A percentile compares a stretch with the other conserved stretches of the same genome.
Evolutionary conservation across 108 stramenopile genomes (phyloP).

Genomic region (Aurantiochytrium sp.): DNA sequence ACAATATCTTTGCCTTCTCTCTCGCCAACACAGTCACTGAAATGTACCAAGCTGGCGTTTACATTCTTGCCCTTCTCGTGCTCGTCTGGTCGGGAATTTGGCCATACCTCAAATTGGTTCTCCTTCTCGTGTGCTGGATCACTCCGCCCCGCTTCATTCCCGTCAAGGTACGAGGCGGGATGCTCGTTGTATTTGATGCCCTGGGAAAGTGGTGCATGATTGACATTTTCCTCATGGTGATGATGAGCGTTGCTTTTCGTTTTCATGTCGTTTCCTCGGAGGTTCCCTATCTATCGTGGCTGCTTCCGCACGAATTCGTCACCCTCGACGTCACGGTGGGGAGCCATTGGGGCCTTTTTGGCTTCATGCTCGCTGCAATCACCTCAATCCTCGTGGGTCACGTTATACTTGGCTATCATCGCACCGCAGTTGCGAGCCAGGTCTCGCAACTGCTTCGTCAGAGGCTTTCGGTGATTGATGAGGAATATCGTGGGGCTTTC

Average conservation of each 20-base stretch:
- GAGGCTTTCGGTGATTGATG: neutral
- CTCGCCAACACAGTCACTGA: slow-evolving; percentile 68
- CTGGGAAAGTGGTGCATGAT: slow-evolving; percentile 82
- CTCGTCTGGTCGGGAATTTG: slow-evolving; percentile 75
- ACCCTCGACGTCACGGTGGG: neutral
- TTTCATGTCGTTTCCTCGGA: slow-evolving; percentile 61
- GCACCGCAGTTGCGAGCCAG: slow-evolving; percentile 24
- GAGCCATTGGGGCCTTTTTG: slow-evolving; percentile 62
- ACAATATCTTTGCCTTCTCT: neutral
- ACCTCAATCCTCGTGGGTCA: slow-evolving; percentile 69
- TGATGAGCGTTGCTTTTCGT: slow-evolving; percentile 81
- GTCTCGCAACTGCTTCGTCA: neutral
- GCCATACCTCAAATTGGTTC: slow-evolving; percentile 77
- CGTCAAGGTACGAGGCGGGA: slow-evolving; percentile 43
- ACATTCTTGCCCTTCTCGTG: slow-evolving; percentile 68
- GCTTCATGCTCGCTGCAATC: slow-evolving; percentile 73
- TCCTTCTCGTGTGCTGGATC: slow-evolving; percentile 66
- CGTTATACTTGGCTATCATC: slow-evolving; percentile 65
- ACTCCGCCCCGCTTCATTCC: slow-evolving; percentile 28
- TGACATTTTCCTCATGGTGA: slow-evolving; percentile 74
- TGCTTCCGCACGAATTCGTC: slow-evolving; percentile 41
- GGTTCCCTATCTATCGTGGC: slow-evolving; percentile 58
- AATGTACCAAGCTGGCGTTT: slow-evolving; percentile 72
- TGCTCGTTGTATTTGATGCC: slow-evolving; percentile 66
- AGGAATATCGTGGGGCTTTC: neutral